phyloP scores from a whole-genome alignment of 805 yeast genomes.

The Maudiozyma barnettii region DNA sequence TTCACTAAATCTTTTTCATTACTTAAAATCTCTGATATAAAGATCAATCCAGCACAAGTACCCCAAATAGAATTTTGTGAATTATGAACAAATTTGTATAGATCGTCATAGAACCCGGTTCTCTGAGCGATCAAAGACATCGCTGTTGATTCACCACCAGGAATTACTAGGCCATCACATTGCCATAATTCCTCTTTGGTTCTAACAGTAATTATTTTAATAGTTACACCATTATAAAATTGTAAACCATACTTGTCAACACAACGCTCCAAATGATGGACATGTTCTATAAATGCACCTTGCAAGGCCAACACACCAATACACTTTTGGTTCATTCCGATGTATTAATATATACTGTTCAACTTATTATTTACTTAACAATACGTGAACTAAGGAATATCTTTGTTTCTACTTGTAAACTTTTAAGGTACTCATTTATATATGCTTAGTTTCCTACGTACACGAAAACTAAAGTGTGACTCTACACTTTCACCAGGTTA shows the following conservation, averaged over 20 bases:
- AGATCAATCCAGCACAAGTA: conserved; percentile 75
- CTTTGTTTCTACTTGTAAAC: too few species aligned
- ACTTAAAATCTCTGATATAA: conserved; percentile 45
- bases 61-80: conserved; percentile 64
- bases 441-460: too few species aligned
- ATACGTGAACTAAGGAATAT: not conserved
- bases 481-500: too few species aligned
- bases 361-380: not conserved
- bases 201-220: conserved; percentile 38
- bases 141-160: conserved; percentile 62
- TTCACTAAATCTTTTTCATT: conserved; percentile 47
- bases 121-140: conserved; percentile 66
- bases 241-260: conserved; percentile 19
- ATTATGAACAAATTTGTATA: conserved; percentile 35
- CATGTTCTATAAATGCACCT: conserved; percentile 70
- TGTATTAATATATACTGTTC: not conserved
- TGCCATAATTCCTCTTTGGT: conserved; percentile 38
- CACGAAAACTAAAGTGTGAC: too few species aligned
- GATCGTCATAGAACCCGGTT: conserved; percentile 45
- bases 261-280: conserved; percentile 38
- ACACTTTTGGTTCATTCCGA: not conserved
- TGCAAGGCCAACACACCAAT: conserved; percentile 72
- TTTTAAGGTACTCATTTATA: too few species aligned
- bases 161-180: conserved; percentile 57
- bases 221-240: conserved; percentile 14